Evolutionary conservation across 805 yeast species (phyloP).

Genomic region (Torulaspora gathmanii): DNA sequence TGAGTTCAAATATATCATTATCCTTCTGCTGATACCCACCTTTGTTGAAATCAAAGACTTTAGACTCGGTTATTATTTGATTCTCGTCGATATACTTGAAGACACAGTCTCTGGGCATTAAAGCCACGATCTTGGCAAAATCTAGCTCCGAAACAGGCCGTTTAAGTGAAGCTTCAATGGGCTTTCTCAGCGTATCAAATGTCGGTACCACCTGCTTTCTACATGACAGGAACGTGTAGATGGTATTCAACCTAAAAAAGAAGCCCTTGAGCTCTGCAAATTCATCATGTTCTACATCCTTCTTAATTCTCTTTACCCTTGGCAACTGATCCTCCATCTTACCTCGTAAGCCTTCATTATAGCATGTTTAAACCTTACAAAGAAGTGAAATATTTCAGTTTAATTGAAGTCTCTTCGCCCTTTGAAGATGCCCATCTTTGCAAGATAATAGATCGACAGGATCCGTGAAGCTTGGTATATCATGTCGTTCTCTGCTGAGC

Average conservation of each 20-base stretch:
- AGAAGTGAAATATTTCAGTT: constrained; percentile 4
- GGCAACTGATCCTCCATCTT: constrained; percentile 3
- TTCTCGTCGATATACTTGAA: constrained; percentile 78
- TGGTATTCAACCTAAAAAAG: constrained; percentile 52
- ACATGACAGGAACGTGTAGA: constrained; percentile 57
- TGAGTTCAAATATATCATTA: constrained; percentile 47
- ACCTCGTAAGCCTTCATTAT: not conserved
- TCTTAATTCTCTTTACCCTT: constrained; percentile 13
- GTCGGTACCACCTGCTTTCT: constrained; percentile 58
- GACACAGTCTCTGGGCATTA: constrained; percentile 65
- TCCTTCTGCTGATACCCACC: constrained; percentile 56
- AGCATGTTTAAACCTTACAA: not conserved
- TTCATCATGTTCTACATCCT: constrained; percentile 27
- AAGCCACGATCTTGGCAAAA: constrained; percentile 54
- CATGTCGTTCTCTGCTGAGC: constrained; percentile 32
- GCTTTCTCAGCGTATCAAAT: constrained; percentile 47
- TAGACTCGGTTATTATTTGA: constrained; percentile 44
- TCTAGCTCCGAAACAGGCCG: constrained; percentile 47
- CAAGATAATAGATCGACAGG: not conserved
- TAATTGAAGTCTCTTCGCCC: not conserved
- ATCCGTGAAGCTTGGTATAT: not conserved
- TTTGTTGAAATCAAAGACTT: constrained; percentile 36
- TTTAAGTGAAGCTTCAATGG: constrained; percentile 48
- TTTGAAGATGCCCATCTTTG: not conserved
- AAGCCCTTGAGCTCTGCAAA: constrained; percentile 43